Percentiles rank a stretch among this genome's conserved stretches.
Evolutionary conservation across 2,329 filamentous ascomycete genomes (phyloP).

Genomic region (Periconia sp.): DNA sequence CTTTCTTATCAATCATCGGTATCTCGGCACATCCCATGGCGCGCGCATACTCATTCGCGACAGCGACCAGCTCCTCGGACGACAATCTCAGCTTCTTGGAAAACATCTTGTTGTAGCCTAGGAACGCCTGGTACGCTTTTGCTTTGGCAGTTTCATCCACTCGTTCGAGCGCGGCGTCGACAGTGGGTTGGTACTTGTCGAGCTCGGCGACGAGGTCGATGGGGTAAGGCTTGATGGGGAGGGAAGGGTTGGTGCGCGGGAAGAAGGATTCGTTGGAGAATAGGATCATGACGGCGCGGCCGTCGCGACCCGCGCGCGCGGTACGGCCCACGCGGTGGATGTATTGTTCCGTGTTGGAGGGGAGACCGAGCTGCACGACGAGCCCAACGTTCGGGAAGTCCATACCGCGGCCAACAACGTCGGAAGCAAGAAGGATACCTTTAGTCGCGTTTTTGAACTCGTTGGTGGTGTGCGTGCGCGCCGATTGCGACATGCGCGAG

Average conservation of each 20-base stretch:
- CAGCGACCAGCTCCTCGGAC: conserved; percentile 42
- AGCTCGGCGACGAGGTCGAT: conserved; percentile 43
- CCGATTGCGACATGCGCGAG: conserved; percentile 46
- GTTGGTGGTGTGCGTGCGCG: conserved; percentile 47
- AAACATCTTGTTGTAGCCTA: conserved; percentile 52
- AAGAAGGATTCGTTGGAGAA: conserved; percentile 57
- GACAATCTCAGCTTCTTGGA: conserved; percentile 46
- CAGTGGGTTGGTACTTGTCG: conserved; percentile 29
- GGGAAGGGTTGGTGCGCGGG: conserved; percentile 49
- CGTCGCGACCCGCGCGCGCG: conserved; percentile 49
- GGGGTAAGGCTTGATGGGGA: conserved; percentile 55
- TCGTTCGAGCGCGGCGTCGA: conserved; percentile 36
- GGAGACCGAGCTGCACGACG: conserved; percentile 54
- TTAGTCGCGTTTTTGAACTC: conserved; percentile 48
- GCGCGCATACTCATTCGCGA: conserved; percentile 48
- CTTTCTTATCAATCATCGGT: conserved; percentile 48
- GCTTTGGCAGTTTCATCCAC: conserved; percentile 46
- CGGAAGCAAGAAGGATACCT: conserved; percentile 56
- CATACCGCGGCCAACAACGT: conserved; percentile 52
- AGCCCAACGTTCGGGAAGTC: conserved; percentile 55
- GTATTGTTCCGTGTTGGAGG: conserved; percentile 53
- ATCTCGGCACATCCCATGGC: conserved; percentile 50
- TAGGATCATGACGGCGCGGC: conserved; percentile 57
- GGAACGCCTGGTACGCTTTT: conserved; percentile 51
- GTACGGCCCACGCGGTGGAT: conserved; percentile 47